Conservation (phyloP, 108 stramenopile species). For the Aureococcus anophagefferens region DNA sequence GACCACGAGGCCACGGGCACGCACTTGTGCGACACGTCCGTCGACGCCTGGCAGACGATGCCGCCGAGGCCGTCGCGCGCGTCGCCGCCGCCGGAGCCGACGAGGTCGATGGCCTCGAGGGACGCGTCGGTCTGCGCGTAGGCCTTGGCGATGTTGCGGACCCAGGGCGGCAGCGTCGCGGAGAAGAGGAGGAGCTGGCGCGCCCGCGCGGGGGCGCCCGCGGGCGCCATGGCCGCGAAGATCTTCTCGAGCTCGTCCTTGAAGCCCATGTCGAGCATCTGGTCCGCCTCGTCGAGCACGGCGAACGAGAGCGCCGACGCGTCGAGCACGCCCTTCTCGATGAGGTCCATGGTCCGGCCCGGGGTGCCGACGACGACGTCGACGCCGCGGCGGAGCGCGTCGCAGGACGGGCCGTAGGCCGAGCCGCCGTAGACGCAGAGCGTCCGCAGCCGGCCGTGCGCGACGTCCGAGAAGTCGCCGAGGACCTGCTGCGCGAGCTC, state of each 20-base stretch:
- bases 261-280: constrained; percentile 99
- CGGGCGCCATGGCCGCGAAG: constrained; percentile 59
- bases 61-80: not conserved
- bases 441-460: constrained; percentile 62
- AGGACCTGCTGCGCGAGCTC: constrained; percentile 97
- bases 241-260: constrained; percentile 93
- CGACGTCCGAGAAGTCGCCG: constrained; percentile 67
- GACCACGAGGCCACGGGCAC: not conserved
- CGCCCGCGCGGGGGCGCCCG: constrained; percentile 21
- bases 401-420: constrained; percentile 73
- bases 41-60: not conserved
- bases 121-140: not conserved
- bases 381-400: constrained; percentile 73
- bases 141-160: constrained; percentile 22
- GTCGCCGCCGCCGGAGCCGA: not conserved
- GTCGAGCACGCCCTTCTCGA: constrained; percentile 78
- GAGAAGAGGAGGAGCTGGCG: constrained; percentile 91
- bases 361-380: constrained; percentile 96
- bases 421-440: constrained; percentile 93
- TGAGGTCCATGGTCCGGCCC: constrained; percentile 91
- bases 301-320: constrained; percentile 61
- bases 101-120: not conserved
- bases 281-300: constrained; percentile 97
- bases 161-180: constrained; percentile 96
- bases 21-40: not conserved